These are phyloP conservation scores for Termitomyces heimii DNA, from an alignment of 768 basidiomycete species.

Conservation along the genomic window DNA sequence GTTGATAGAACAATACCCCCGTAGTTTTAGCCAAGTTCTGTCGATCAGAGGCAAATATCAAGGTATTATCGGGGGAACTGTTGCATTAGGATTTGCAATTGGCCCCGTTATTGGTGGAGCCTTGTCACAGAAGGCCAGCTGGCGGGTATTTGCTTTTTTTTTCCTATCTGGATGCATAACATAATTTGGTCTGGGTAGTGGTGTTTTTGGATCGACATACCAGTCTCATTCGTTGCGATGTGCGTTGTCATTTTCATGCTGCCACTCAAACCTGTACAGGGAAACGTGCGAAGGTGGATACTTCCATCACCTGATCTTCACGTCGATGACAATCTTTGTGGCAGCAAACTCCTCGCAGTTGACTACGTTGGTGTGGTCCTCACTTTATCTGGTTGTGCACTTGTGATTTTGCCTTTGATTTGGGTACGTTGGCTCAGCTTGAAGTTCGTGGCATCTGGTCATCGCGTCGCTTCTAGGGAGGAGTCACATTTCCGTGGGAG, in stretches of 20 bases:
- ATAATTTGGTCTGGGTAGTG: constrained; percentile 34
- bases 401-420: constrained; percentile 65
- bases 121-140: constrained; percentile 53
- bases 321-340: not conserved
- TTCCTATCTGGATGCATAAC: not conserved
- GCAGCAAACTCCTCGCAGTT: constrained; percentile 56
- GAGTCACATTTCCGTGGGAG: constrained; percentile 66
- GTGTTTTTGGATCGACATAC: constrained; percentile 74
- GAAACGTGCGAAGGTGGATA: constrained; percentile 43
- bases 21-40: not conserved
- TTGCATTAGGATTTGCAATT: constrained; percentile 50
- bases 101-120: constrained; percentile 68
- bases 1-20: not conserved
- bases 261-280: constrained; percentile 64
- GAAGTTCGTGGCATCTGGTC: not conserved
- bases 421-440: constrained; percentile 40
- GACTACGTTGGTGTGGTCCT: constrained; percentile 59
- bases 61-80: constrained; percentile 57
- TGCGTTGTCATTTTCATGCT: constrained; percentile 55
- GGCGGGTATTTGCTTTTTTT: constrained; percentile 41
- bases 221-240: constrained; percentile 48
- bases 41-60: constrained; percentile 68
- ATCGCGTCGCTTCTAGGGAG: constrained; percentile 39
- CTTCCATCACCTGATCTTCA: too few species aligned
- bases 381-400: constrained; percentile 53